Conservation (phyloP, 1,284 basidiomycete species). For the Cutaneotrichosporon sp. region DNA sequence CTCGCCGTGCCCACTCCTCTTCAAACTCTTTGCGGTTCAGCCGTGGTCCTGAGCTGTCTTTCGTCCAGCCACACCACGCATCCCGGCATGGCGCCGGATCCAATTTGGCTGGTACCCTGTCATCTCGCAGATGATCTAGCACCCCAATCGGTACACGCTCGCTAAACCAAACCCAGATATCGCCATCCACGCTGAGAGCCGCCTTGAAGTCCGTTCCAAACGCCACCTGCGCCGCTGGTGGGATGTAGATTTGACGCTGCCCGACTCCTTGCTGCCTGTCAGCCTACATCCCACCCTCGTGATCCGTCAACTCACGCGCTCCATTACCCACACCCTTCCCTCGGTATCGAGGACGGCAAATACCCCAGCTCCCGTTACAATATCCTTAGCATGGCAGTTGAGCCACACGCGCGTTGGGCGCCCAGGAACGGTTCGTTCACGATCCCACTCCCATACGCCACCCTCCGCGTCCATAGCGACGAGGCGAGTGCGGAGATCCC, state of each 20-base stretch:
- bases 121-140: background rate
- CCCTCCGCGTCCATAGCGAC: background rate
- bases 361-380: background rate
- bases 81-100: background rate
- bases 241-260: background rate
- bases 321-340: background rate
- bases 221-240: background rate
- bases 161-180: background rate
- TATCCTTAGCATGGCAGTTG: background rate
- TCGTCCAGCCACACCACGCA: background rate
- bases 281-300: background rate
- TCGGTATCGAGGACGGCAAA: background rate
- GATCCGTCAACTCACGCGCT: background rate
- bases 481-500: background rate
- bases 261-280: background rate
- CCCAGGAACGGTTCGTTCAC: background rate
- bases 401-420: background rate
- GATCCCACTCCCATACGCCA: background rate
- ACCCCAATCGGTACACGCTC: background rate
- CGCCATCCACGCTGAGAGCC: background rate
- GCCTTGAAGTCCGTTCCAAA: background rate
- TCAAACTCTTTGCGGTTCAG: background rate
- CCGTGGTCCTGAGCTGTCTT: background rate
- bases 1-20: background rate
- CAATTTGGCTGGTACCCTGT: background rate